Evolutionary conservation across 1,284 basidiomycete species (phyloP), one percentile per base, ranked within the genome.

Genomic region (Heterobasidion occidentale): DNA sequence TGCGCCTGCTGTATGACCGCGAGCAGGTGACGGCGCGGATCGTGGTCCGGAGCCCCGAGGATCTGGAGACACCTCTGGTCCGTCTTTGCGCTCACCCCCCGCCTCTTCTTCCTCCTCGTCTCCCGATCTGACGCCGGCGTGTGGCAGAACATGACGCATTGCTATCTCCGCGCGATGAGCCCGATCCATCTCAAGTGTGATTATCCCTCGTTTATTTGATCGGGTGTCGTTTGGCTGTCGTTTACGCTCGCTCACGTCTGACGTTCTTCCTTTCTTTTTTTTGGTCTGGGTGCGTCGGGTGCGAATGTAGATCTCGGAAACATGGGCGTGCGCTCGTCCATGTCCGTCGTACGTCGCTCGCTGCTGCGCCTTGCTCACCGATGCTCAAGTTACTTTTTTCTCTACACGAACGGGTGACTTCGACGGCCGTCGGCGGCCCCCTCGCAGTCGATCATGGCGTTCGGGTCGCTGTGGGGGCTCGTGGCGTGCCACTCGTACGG

Each of bases 401-500:
- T n/a, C n/a, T 19, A 19, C 19, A 19, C 19, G 19, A 19, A 19
- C 2, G 19, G 19, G 19, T 19, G 19, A 1, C 19, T 19, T 19
- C 19, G 19, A 17, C 42, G 17, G 14, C 17, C 42, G 12, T 17
- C 17, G 17, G 12, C 42, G 42, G 42, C 42, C 17, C 15, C n/a
- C 42, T 53, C 52, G 1, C 56, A 86, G 81, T 94, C 91, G 8
- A 90, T 94, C 64, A 83, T 91, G 67, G 88, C 89, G 0, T 94
- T 93, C 64, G 89, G 88, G 42, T 76, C 83, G 51, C 75, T 94
- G 1, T 94, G 92, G 92, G 92, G 92, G 49, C 76, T 96, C 8
- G 84, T 94, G 57, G 81, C 89, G 3, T 90, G 91, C 64, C 92
- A 94, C 68, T 86, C 85, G 0, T 94, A 94, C 62, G 92, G 92